Base-by-base conservation (phyloP, 345 rosid genomes). In the Citrus trifoliata region DNA sequence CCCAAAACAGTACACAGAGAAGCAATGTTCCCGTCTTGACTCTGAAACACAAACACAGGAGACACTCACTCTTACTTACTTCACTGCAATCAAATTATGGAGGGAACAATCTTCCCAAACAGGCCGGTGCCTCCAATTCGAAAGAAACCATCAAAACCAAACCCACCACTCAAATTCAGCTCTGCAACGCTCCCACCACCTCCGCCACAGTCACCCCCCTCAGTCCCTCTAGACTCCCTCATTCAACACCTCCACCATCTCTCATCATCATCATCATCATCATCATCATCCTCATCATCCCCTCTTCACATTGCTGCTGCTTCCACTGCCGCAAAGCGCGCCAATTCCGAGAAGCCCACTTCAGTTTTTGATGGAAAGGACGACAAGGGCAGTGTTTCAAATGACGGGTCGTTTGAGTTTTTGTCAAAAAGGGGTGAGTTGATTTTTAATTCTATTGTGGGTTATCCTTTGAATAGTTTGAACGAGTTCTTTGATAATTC, bases 191-290 rank as follows among this genome's bases (percentile, higher is more conserved):
- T 91, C 25, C 95, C 90, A 13, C 95, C 90, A 19, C 88, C 81
- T 5, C 90, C 92, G 67, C 87, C 92, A 38, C 89, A 80, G 3
- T 65, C 89, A 48, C 82, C 91, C 63, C 84, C 91, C 1, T 78
- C 90, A 2, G 78, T 86, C 24, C 94, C 93, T 40, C 83, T 93
- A 12, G 98, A 95, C 68, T 88, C 95, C 0, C 88, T 95, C 59
- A 91, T 95, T 55, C 89, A 93, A 67, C 89, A 90, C 78, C 98
- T 95, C 79, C 92, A 85, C 27, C 95, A 86, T 70, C 87, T 93
- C 75, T 93, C 98, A 42, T 81, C 95, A 74, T 91, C 3, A 63
- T 88, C 5, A 64, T 78, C 48, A 67, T 40, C 51, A 7, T 38
- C 82, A 58, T 83, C 89, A 48, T 81, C 93, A 13, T 83, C 89